Base-by-base conservation (phyloP, 1,284 basidiomycete species). In the Fomitopsis schrenkii region DNA sequence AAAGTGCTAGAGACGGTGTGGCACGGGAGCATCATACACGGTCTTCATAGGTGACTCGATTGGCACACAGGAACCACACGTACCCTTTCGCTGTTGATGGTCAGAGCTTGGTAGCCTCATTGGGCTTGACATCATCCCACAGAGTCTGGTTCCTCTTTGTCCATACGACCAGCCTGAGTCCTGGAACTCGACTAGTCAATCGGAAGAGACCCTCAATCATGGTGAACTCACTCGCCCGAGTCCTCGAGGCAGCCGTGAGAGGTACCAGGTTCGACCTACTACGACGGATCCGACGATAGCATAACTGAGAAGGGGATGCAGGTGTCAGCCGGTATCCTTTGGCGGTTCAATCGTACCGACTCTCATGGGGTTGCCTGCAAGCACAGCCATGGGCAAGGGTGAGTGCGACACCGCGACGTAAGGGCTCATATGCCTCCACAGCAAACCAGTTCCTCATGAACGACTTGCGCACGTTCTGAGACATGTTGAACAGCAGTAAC, bases 381-480 rank as follows among this genome's bases (percentile, higher is more conserved):
- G 40, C 3, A 53, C 55, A 40, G 41, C 14, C n/a, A n/a, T n/a
- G 14, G 28, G 19, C 19, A 57, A 35, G 52, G 64, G 7, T 46
- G 54, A 38, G 33, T 33, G 17, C 33, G 41, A 58, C 45, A 19
- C 28, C 36, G 26, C 35, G 61, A 48, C 48, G 44, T 57, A 59
- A 40, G 55, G 17, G 57, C 19, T 52, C 38, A 74, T 76, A 33
- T 64, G 90, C 91, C 88, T 93, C 90, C 68, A 93, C 79, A 76
- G 90, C 90, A 71, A 83, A 91, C 90, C 91, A 93, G 77, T 91
- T 80, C 77, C 83, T 88, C 82, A 88, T 80, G 69, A 88, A 82
- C 22, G 68, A 58, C 58, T 61, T 73, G 42, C 72, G 68, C 42
- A 73, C 26, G 57, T 59, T 58, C 45, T 45, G 19, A 6, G 74